Base-by-base conservation (phyloP, 805 yeast species). In the Pichia gijzeniarum region DNA sequence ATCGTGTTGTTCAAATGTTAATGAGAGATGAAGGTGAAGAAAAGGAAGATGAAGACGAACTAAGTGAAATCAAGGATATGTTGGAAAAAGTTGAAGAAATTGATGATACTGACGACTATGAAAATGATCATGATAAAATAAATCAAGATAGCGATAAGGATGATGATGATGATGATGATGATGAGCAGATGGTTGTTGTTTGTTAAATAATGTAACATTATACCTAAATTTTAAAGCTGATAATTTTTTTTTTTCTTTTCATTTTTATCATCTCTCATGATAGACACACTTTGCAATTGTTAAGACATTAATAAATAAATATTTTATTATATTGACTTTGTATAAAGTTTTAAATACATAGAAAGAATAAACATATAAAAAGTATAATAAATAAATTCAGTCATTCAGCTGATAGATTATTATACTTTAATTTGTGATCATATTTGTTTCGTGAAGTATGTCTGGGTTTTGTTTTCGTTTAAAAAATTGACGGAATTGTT, bases 1-100 rank as follows among this genome's bases (percentile, higher is more conserved):
- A 88, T 55, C 75, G 93, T 60, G 64, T 85, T 35, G 99, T 90
- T 19, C 91, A 91, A 61, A 77, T 88, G 80, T 72, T 91, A 52
- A 85, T 85, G 93, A 79, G 97, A 70, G 97, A 91, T 58, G 97
- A 90, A 58, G 70, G 62, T n/a, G 70, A 68, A 20, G 72, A 71
- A 30, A 71, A 67, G 49, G 76, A 70, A 27, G 78, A 76, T 27
- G 77, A 72, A 37, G 76, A 68, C 22, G 77, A 74, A 44, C 67
- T 45, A 9, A 43, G 42, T 3, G 56, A 71, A 51, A 71, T 80
- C 37, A 72, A 72, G 6, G 85, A 79, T 55, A 70, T 80, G 43
- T 54, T 75, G 30, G 76, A 69, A 12, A 51, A 53, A 35, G 35
- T 47, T n/a, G 55, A 49, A 27, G 55, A 44, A 17, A 21, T 42